Evolutionary conservation across 139 green algal genomes (phyloP).

Genomic region (Chlorella vulgaris): DNA sequence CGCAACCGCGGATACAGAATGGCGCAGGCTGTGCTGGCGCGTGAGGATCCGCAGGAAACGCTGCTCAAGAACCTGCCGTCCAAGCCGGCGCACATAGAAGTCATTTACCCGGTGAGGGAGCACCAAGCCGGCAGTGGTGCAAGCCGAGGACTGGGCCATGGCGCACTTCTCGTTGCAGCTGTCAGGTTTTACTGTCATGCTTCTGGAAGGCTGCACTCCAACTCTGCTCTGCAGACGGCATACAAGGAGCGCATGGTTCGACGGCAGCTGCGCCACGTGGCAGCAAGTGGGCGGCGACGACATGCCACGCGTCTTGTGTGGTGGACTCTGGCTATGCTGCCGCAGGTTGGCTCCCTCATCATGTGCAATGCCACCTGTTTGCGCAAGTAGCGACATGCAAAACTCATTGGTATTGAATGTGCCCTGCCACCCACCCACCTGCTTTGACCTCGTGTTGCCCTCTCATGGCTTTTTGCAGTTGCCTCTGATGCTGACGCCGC

Average conservation of each 20-base stretch:
- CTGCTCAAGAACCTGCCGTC: conserved; percentile 65
- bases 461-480: conserved; percentile 42
- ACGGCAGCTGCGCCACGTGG: conserved; percentile 58
- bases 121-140: no score
- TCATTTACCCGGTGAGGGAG: conserved; percentile 58
- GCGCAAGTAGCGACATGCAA: background rate
- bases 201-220: no score
- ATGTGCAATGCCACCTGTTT: no score
- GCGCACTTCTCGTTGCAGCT: no score
- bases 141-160: no score
- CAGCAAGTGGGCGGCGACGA: conserved; percentile 19
- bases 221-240: conserved; percentile 50
- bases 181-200: no score
- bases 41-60: conserved; percentile 61
- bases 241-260: conserved; percentile 58
- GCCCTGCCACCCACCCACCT: conserved; percentile 9
- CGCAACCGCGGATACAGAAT: conserved; percentile 53
- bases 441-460: conserved; percentile 15
- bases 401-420: background rate
- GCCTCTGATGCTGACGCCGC: conserved; percentile 60
- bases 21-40: conserved; percentile 54
- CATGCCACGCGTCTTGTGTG: conserved; percentile 44
- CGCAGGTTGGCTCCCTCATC: conserved; percentile 43
- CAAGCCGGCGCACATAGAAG: conserved; percentile 34
- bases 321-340: conserved; percentile 45